Evolutionary conservation across 1,284 basidiomycete genomes (phyloP).

Genomic region (Microbotryum saponariae): DNA sequence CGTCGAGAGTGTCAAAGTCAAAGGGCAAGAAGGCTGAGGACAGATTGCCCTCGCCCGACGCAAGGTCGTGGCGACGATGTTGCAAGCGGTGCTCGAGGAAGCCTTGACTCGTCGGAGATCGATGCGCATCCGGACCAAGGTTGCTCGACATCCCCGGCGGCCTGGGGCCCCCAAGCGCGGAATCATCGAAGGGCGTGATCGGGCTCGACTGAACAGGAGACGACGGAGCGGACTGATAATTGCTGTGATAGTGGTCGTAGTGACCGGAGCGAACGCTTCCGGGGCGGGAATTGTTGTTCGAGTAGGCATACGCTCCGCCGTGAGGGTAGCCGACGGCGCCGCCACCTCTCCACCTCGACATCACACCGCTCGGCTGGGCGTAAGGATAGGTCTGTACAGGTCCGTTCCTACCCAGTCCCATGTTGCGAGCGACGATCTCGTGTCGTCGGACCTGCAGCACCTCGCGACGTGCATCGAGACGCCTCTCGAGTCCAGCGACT

Average conservation of each 20-base stretch:
- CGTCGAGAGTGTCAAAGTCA: slow-evolving; percentile 15
- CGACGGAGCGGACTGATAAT: slow-evolving; percentile 23
- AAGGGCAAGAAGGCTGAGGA: slow-evolving; percentile 24
- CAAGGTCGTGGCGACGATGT: slow-evolving; percentile 16
- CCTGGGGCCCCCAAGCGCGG: background rate
- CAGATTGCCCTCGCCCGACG: background rate
- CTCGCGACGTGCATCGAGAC: slow-evolving; percentile 33
- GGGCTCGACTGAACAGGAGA: slow-evolving; percentile 22
- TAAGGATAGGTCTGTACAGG: too few relatives aligned
- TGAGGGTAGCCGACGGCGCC: background rate
- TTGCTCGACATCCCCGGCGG: background rate
- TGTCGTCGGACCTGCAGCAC: slow-evolving; percentile 24
- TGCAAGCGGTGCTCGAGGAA: slow-evolving; percentile 36
- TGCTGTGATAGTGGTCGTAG: slow-evolving; percentile 19
- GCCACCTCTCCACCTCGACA: slow-evolving; percentile 47
- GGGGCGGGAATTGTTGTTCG: slow-evolving; percentile 23
- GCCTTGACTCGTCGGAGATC: slow-evolving; percentile 19
- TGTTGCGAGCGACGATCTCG: slow-evolving; percentile 13
- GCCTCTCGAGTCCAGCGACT: slow-evolving; percentile 58
- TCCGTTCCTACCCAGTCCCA: slow-evolving; percentile 18
- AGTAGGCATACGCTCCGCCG: background rate
- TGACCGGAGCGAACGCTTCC: slow-evolving; percentile 24
- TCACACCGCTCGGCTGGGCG: slow-evolving; percentile 45
- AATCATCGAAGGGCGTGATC: slow-evolving; percentile 18
- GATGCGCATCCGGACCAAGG: slow-evolving; percentile 1